Evolutionary conservation across 345 rosid species (phyloP), one percentile per base, ranked within the genome.

Genomic region (Raphanus raphanistrum): DNA sequence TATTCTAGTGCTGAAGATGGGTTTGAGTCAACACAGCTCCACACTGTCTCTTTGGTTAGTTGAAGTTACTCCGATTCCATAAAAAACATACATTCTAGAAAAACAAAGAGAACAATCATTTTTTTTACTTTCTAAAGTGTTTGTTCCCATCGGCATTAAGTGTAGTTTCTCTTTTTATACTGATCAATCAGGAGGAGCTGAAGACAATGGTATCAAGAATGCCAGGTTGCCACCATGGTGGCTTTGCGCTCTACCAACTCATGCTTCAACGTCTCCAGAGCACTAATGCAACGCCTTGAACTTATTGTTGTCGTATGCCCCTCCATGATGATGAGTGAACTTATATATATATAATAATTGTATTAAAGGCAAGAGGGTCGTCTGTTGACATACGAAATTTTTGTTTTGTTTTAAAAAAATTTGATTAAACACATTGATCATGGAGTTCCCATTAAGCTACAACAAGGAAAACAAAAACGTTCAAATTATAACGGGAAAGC

Each of bases 141-240:
- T 48, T 3, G 64, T 62, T 69, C n/a, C 2, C 12, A 17, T 59
- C 8, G 33, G 5, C 3, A 33, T 9, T 61, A 69, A 59, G 12
- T 17, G 1, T 61, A 35, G 26, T 16, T 68, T 33, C 12, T 2
- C 33, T 48, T 55, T 26, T 55, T 26, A 0, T 16, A 3, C 17
- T 50, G 1, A 15, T 6, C 1, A 2, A 74, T 71, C 89, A 94
- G 97, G 78, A 63, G 64, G 93, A 89, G 54, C 63, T 94, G 70
- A 87, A 88, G 86, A 80, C 70, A 50, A 87, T 89, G 97, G 45
- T 88, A 50, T 74, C 82, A 6, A 86, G 84, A 81, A 92, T 94
- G 98, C 98, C 97, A 1, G 97, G 97, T 55, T 92, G 97, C 85
- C 98, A 94, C 84, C 90, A 81, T 59, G 98, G 97, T 80, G 97